Percentiles rank a stretch among this genome's conserved stretches.
phyloP scores from a whole-genome alignment of 139 green algal species.

The Monoraphidium neglectum region DNA sequence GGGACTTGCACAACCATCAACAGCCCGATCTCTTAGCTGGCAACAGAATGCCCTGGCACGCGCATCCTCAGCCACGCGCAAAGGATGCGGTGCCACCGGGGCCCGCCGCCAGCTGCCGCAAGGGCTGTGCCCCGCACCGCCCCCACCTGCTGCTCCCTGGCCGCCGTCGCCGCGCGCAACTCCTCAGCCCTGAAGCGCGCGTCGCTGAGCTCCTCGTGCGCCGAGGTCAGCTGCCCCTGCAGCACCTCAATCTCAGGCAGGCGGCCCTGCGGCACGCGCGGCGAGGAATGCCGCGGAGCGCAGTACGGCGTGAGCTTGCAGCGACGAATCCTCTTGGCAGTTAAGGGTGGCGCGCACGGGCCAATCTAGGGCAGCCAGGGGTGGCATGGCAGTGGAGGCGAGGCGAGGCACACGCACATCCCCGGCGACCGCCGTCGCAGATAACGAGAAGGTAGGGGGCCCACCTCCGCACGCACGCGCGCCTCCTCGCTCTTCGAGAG shows the following conservation, averaged over 20 bases:
- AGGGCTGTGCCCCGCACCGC: not conserved
- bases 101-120: too few species aligned
- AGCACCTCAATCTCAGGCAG: constrained; percentile 68
- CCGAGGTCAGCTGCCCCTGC: constrained; percentile 36
- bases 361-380: too few species aligned
- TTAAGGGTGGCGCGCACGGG: not conserved
- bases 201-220: constrained; percentile 38
- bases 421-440: too few species aligned
- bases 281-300: not conserved
- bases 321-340: not conserved
- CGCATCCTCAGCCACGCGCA: too few species aligned
- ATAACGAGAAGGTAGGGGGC: too few species aligned
- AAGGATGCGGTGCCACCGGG: too few species aligned
- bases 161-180: constrained; percentile 12
- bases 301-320: not conserved
- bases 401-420: not conserved
- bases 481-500: constrained; percentile 28
- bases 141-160: constrained; percentile 1
- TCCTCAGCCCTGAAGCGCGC: constrained; percentile 26
- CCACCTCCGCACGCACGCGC: constrained; percentile 29
- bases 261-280: constrained; percentile 35
- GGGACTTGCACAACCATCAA: too few species aligned
- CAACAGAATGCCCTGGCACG: too few species aligned
- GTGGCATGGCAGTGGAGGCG: not conserved
- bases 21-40: too few species aligned